Base-by-base conservation (phyloP, 495 filamentous ascomycete species). In the Letharia lupina region DNA sequence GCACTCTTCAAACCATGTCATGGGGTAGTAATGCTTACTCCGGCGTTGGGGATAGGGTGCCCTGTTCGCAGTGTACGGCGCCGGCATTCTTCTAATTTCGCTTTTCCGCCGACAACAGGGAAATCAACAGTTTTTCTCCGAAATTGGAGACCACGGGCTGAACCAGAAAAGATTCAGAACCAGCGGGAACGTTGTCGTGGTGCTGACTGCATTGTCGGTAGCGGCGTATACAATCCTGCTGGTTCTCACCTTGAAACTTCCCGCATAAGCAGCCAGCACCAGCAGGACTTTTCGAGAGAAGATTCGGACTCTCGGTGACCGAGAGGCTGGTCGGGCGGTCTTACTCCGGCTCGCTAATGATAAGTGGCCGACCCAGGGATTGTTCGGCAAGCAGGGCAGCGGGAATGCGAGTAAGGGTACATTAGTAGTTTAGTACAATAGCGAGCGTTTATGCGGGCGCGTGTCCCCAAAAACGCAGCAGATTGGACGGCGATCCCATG, bases 51-150 rank as follows among this genome's bases (percentile, higher is more conserved):
- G 13, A 56, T 13, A 65, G 63, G 63, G 63, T 65, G 93, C 93
- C 4, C 81, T 97, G 28, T 96, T 96, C 72, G 92, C 93, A 10
- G 86, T 90, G 44, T 97, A 96, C 70, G 93, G 95, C 1, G 86
- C 89, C 23, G 90, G 90, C 18, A 83, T 98, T 18, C 76, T 98
- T 70, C 79, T 90, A 10, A 90, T 91, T 58, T 87, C 90, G 64
- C 74, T 92, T 60, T 92, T 91, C 73, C 82, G 94, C 20, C 84
- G 95, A 65, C 87, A 91, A 67, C 87, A 96, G 72, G 94, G 94
- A 65, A 97, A 98, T 74, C 83, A 82, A 62, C 93, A 97, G 74
- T 97, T 98, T 76, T 97, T 97, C 74, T 86, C 85, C 48, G 86
- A 91, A 75, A 72, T 86, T 42, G 85, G 85, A 58, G 84, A 85